phyloP scores from a whole-genome alignment of 352 stramenopile species.

The Pythium monospermum region DNA sequence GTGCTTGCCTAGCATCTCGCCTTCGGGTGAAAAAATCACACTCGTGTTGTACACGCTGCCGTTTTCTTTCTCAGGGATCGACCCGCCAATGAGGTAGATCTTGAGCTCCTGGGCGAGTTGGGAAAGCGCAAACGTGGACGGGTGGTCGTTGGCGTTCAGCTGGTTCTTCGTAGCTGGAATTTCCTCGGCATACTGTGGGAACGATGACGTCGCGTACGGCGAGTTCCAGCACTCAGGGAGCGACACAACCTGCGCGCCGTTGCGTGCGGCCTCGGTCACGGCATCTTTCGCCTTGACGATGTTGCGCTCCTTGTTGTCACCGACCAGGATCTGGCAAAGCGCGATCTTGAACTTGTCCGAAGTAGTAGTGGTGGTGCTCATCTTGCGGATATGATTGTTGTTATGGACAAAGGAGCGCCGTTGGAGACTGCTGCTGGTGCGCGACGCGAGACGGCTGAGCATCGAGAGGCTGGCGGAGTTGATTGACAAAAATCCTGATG shows the following conservation, averaged over 20 bases:
- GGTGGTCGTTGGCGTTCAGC: conserved; percentile 59
- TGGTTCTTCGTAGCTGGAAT: conserved; percentile 78
- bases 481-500: too few relatives aligned
- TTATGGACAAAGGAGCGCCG: conserved; percentile 16
- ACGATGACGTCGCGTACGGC: conserved; percentile 96
- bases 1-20: conserved; percentile 97
- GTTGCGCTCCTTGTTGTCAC: conserved; percentile 78
- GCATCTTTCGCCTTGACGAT: conserved; percentile 70
- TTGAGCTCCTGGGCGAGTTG: conserved; percentile 85
- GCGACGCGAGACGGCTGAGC: conserved; percentile 17
- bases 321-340: conserved; percentile 95
- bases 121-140: conserved; percentile 86
- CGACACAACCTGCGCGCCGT: conserved; percentile 86
- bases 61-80: conserved; percentile 89
- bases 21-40: conserved; percentile 92
- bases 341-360: conserved; percentile 85
- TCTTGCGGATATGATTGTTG: conserved; percentile 8
- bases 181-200: conserved; percentile 96
- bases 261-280: conserved; percentile 59
- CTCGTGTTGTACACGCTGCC: conserved; percentile 99
- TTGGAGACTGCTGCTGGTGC: conserved; percentile 16
- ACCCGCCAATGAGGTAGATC: conserved; percentile 97
- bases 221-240: conserved; percentile 96
- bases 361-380: conserved; percentile 8
- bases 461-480: conserved; percentile 5